Evolutionary conservation across 495 filamentous ascomycete species (phyloP), one percentile per base, ranked within the genome.

Genomic region (Xylaria palmicola): DNA sequence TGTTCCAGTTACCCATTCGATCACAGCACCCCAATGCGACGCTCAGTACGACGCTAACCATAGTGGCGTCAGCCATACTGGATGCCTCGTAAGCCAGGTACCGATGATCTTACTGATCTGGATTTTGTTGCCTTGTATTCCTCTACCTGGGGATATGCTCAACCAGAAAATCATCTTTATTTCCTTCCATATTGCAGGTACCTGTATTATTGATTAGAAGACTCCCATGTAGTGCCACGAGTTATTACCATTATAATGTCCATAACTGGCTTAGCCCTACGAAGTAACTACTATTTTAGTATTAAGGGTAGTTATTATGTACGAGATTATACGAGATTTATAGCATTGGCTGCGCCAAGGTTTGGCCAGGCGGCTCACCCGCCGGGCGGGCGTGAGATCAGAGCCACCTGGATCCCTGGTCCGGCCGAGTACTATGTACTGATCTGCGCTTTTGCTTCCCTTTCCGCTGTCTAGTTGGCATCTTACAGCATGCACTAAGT

Each of bases 351-450:
- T 48, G 45, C 26, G 24, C 29, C 19, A 17, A 51, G 27, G 34
- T 51, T 36, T 51, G 48, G 48, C 29, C 34, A 34, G 4, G 17
- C 29, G 48, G 29, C 4, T 29, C 48, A 22, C 34, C 48, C 29
- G 48, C 47, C 43, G 24, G 10, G 43, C 26, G 26, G 19, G 29
- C n/a, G 34, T 34, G n/a, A 7, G n/a, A 36, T 6, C 13, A 29
- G 48, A 51, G 26, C 48, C 48, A 34, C 48, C 48, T 34, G 32
- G 48, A 51, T 51, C 48, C 48, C 29, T 27, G 48, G n/a, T 34
- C 22, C n/a, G n/a, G n/a, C n/a, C n/a, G n/a, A n/a, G n/a, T n/a
- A n/a, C n/a, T n/a, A n/a, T n/a, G n/a, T n/a, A n/a, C n/a, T 34
- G 29, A 20, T 51, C 48, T 22, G 45, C 45, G 17, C 15, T 1